A percentile compares a stretch with the other conserved stretches of the same genome.
Conservation (phyloP, 1,284 basidiomycete genomes). For the Marasmius tenuissimus region DNA sequence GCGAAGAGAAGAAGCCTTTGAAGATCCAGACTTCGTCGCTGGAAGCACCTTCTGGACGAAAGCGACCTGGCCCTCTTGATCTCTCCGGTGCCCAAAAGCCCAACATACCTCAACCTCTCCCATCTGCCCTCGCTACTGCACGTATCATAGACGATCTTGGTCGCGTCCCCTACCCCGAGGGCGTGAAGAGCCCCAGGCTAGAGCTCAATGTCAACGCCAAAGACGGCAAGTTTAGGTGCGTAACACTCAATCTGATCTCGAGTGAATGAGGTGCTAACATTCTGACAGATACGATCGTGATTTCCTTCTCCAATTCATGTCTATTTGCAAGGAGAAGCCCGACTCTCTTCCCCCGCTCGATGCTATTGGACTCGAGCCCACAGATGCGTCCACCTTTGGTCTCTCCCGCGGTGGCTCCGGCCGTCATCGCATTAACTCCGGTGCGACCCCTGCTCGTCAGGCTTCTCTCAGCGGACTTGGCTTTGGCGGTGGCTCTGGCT, state of each 20-base stretch:
- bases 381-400: conserved; percentile 48
- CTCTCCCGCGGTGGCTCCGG: conserved; percentile 66
- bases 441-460: conserved; percentile 41
- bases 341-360: conserved; percentile 88
- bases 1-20: conserved; percentile 49
- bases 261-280: not conserved
- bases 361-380: conserved; percentile 87
- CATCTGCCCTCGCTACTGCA: conserved; percentile 73
- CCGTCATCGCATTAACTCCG: conserved; percentile 48
- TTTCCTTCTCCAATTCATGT: conserved; percentile 98
- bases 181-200: conserved; percentile 79
- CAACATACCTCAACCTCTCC: conserved; percentile 45
- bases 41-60: conserved; percentile 35
- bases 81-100: conserved; percentile 47
- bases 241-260: not conserved
- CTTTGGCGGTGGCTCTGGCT: conserved; percentile 40
- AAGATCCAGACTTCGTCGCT: conserved; percentile 60
- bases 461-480: conserved; percentile 56
- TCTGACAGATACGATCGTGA: conserved; percentile 87
- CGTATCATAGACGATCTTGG: conserved; percentile 83
- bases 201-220: conserved; percentile 87
- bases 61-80: conserved; percentile 75
- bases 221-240: conserved; percentile 86
- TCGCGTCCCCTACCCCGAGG: conserved; percentile 81
- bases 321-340: conserved; percentile 93